phyloP scores from a whole-genome alignment of 2,329 filamentous ascomycete species.

The Penicillium carneum region DNA sequence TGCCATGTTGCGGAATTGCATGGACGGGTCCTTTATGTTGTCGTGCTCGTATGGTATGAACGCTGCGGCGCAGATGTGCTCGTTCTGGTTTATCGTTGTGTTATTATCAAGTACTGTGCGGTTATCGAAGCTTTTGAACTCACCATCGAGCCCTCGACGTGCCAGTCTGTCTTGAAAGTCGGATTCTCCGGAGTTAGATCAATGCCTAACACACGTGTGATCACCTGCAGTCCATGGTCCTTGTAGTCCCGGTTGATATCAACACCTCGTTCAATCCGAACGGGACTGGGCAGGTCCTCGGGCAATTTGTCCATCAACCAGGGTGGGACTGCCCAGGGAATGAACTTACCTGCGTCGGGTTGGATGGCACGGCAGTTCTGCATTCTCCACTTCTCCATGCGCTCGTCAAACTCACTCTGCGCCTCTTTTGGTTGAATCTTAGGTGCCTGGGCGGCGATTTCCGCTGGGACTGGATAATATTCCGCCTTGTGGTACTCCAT shows the following conservation, averaged over 20 bases:
- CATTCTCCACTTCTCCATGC: conserved; percentile 38
- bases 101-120: background rate
- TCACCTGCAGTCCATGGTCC: conserved; percentile 63
- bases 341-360: conserved; percentile 40
- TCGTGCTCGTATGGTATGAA: conserved; percentile 68
- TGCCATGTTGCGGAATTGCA: conserved; percentile 60
- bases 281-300: conserved; percentile 33
- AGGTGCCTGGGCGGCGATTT: conserved; percentile 27
- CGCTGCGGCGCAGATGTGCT: conserved; percentile 69
- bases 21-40: conserved; percentile 63
- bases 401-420: conserved; percentile 34
- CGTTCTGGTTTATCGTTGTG: conserved; percentile 55
- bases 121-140: conserved; percentile 6
- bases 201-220: conserved; percentile 68
- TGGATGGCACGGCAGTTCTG: conserved; percentile 35
- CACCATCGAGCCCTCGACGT: conserved; percentile 59
- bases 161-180: conserved; percentile 56
- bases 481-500: conserved; percentile 43
- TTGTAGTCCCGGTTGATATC: conserved; percentile 49
- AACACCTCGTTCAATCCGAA: conserved; percentile 40
- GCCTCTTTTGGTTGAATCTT: conserved; percentile 30
- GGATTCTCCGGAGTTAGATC: conserved; percentile 66
- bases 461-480: conserved; percentile 38
- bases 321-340: conserved; percentile 43
- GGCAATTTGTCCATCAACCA: conserved; percentile 40